Base-by-base conservation (phyloP, 371 early-diverging fungal genomes). In the Blyttiomyces sp. region DNA sequence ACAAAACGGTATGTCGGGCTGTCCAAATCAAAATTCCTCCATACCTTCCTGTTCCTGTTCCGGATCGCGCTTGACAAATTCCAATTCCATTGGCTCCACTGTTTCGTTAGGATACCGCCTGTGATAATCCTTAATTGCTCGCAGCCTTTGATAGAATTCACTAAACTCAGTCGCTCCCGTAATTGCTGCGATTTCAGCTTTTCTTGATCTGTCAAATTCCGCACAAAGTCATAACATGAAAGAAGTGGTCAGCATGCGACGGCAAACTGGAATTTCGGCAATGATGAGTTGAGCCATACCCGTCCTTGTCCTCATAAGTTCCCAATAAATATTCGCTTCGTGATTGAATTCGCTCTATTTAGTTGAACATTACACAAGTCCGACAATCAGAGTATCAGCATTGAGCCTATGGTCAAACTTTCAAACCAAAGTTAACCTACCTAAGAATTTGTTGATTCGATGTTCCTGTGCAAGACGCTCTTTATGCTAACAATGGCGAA, bases 111-210 rank as follows among this genome's bases (percentile, higher is more conserved):
- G 93, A 66, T 86, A 86, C 73, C 86, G 83, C 28, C 90, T 82
- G 63, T 94, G 91, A 69, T 88, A 82, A 50, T 89, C 90, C 73
- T 91, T 91, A 56, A 95, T 86, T 27, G 73, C 78, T 63, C 86
- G 86, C 44, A 97, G 75, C 34, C 92, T 84, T 34, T 83, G 75
- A 73, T 95, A 95, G 63, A 96, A 97, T 63, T 91, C 92, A 49
- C 76, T 80, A 66, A 96, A 87, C 57, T 90, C 91, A 30, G 78
- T 75, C 9, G 60, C 68, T 13, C 85, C 87, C 16, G 88, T 82
- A 31, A 94, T 84, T 3, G 82, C 79, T 7, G 83, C 80, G 55
- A 88, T 86, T 68, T 95, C 94, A 33, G 74, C 74, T 57, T 83
- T 78, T 30, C 93, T 51, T 39, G 31, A 4, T 19, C 4, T 17